Conservation (phyloP, 2,329 filamentous ascomycete genomes). For the Metarhizium humberi region DNA sequence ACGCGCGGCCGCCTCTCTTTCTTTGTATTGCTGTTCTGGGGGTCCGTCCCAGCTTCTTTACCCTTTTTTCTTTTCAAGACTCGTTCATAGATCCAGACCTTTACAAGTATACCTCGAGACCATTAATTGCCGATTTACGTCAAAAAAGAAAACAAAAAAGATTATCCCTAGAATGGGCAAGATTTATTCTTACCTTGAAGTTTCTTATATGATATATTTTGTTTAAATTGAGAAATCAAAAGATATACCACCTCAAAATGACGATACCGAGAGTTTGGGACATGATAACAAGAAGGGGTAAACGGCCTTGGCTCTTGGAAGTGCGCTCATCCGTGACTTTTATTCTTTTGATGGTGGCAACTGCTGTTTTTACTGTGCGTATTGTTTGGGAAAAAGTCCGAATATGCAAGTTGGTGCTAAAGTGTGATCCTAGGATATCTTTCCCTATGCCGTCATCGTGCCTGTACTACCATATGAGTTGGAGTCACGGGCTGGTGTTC, state of each 20-base stretch:
- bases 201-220: neutral
- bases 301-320: conserved; percentile 18
- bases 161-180: too few species aligned
- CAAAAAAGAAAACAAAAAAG: too few species aligned
- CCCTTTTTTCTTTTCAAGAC: too few species aligned
- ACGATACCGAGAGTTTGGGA: conserved; percentile 6
- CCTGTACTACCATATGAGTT: conserved; percentile 24
- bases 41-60: too few species aligned
- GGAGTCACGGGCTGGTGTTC: conserved; percentile 15
- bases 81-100: too few species aligned
- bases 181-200: too few species aligned
- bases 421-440: conserved; percentile 19
- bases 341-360: conserved; percentile 22
- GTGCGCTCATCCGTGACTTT: conserved; percentile 22
- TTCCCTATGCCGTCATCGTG: conserved; percentile 25
- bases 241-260: conserved; percentile 8
- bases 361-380: conserved; percentile 25
- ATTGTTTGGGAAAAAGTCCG: too few species aligned
- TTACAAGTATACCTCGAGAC: too few species aligned
- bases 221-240: neutral
- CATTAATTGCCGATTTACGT: too few species aligned
- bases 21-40: too few species aligned
- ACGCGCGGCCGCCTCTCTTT: too few species aligned
- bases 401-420: neutral
- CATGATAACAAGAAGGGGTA: conserved; percentile 7